Percentiles rank a stretch among this genome's conserved stretches.
These are phyloP conservation scores for Persicaria tinctoria DNA, from an alignment of 148 eudicot genomes.

Conservation along the genomic window DNA sequence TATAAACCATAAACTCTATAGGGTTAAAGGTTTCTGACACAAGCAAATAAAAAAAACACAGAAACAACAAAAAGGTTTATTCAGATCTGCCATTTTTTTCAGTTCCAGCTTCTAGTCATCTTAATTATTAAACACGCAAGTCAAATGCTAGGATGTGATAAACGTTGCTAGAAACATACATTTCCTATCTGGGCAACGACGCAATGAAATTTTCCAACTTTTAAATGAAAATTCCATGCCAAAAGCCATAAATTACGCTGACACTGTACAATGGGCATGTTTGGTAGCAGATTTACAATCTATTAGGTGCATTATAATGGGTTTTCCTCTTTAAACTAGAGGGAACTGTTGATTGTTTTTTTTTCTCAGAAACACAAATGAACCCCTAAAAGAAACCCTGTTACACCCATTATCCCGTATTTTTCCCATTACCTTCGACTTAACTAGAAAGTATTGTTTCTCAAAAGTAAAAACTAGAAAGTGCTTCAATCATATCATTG, in stretches of 20 bases:
- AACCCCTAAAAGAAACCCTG: too few species aligned
- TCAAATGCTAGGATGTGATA: not conserved
- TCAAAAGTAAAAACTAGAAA: not conserved
- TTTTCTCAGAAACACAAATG: too few species aligned
- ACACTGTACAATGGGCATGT: not conserved
- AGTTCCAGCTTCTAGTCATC: not conserved
- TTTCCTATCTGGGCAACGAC: not conserved
- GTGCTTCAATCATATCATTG: not conserved
- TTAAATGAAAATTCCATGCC: not conserved
- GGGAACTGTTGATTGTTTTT: too few species aligned
- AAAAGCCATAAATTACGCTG: not conserved
- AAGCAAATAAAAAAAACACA: not conserved
- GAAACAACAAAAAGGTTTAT: not conserved
- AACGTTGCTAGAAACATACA: not conserved
- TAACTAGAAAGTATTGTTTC: not conserved
- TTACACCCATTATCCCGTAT: not conserved
- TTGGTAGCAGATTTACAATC: too few species aligned
- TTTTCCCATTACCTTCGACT: not conserved
- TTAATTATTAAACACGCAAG: not conserved
- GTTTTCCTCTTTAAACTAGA: too few species aligned
- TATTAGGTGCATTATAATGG: too few species aligned
- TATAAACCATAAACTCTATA: not conserved
- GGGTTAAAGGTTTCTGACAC: not conserved
- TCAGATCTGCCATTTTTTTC: not conserved
- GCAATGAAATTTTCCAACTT: not conserved